Conservation (phyloP, 305 asterid species). For the Andrographis paniculata region DNA sequence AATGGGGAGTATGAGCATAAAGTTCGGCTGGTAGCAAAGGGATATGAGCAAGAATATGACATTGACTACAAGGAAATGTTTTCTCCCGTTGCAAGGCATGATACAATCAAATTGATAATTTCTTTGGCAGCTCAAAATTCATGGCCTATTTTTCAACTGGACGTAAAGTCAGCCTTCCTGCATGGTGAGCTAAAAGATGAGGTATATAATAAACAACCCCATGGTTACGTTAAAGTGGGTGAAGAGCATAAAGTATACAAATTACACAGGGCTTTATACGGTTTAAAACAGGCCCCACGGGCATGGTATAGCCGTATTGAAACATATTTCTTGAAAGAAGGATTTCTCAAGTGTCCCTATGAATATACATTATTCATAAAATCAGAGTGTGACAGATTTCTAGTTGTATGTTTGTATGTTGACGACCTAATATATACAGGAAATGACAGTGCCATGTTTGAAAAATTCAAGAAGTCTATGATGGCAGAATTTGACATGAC, state of each 20-base stretch:
- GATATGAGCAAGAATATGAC: neutral
- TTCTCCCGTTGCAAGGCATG: neutral
- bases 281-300: too few relatives aligned
- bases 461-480: neutral
- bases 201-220: neutral
- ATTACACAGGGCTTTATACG: neutral
- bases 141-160: neutral
- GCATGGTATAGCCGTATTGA: too few relatives aligned
- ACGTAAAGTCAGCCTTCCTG: neutral
- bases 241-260: neutral
- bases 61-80: neutral
- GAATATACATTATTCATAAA: neutral
- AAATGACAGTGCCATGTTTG: neutral
- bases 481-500: neutral
- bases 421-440: constrained; percentile 2
- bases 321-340: neutral
- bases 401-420: neutral
- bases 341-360: neutral
- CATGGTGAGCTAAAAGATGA: neutral
- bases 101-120: neutral
- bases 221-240: neutral
- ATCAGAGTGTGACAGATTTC: neutral
- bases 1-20: constrained; percentile 11
- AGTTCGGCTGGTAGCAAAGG: constrained; percentile 7
- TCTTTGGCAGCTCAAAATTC: neutral